phyloP scores from a whole-genome alignment of 768 basidiomycete species.

The Leccinum imitatum region DNA sequence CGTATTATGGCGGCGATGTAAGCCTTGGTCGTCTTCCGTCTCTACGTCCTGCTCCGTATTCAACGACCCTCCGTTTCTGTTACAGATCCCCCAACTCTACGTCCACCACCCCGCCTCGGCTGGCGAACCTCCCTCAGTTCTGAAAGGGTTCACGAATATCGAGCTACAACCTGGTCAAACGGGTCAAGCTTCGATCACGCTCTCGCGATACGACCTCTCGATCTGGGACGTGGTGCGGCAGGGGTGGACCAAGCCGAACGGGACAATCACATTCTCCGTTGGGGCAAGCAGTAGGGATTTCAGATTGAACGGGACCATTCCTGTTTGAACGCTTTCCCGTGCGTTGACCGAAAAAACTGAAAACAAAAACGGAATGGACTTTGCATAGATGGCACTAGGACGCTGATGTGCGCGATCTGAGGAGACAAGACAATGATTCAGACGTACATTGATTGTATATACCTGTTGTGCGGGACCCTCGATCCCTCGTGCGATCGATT shows the following conservation, averaged over 20 bases:
- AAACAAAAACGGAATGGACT: neutral
- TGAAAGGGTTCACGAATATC: slow-evolving; percentile 69
- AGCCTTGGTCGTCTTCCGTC: slow-evolving; percentile 13
- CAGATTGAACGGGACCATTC: slow-evolving; percentile 46
- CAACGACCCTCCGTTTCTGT: neutral
- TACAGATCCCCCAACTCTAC: slow-evolving; percentile 73
- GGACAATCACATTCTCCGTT: slow-evolving; percentile 59
- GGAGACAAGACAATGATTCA: neutral
- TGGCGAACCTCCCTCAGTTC: slow-evolving; percentile 68
- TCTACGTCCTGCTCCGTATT: neutral
- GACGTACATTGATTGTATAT: neutral
- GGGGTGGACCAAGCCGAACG: slow-evolving; percentile 71
- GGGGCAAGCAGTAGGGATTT: slow-evolving; percentile 70
- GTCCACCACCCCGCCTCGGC: slow-evolving; percentile 61
- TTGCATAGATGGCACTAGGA: neutral
- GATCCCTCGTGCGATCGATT: neutral
- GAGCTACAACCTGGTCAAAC: slow-evolving; percentile 48
- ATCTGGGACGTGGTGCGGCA: slow-evolving; percentile 76
- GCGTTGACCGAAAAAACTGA: neutral
- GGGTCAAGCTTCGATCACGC: slow-evolving; percentile 47
- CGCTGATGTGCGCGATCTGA: neutral
- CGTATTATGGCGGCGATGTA: slow-evolving; percentile 63
- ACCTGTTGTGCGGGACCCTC: neutral
- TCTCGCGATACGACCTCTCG: slow-evolving; percentile 70
- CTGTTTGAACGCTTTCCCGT: slow-evolving; percentile 10